phyloP scores from a whole-genome alignment of 106 monocot species.

The Dactylorhiza incarnata region DNA sequence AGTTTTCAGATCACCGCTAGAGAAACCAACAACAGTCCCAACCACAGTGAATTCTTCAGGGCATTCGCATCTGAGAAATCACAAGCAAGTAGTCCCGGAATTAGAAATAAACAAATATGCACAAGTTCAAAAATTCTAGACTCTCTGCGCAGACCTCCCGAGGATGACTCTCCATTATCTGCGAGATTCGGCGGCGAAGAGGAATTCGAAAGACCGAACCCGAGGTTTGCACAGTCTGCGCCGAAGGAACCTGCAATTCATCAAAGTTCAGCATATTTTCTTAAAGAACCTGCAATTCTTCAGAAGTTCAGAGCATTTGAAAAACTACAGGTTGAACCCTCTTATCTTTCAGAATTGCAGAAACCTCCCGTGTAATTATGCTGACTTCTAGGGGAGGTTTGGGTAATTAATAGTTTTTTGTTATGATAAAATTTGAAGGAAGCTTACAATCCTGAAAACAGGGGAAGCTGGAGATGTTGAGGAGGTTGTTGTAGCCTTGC shows the following conservation, averaged over 20 bases:
- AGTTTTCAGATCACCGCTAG: neutral
- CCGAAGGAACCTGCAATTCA: constrained; percentile 19
- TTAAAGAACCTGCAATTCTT: neutral
- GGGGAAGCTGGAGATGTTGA: constrained; percentile 18
- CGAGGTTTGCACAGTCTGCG: constrained; percentile 15
- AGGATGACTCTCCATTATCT: neutral
- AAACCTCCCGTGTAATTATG: too few relatives aligned
- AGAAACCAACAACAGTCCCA: neutral
- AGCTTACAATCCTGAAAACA: constrained; percentile 15
- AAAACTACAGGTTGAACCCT: too few relatives aligned
- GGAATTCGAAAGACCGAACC: constrained; percentile 11
- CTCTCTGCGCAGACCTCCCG: neutral
- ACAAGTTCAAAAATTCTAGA: too few relatives aligned
- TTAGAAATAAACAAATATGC: neutral
- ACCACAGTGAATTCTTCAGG: neutral
- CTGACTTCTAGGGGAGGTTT: too few relatives aligned
- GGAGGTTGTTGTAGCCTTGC: constrained; percentile 12
- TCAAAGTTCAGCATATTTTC: neutral
- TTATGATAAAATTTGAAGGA: neutral
- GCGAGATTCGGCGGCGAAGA: neutral
- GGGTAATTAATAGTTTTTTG: neutral
- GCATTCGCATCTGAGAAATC: neutral
- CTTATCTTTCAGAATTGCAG: too few relatives aligned
- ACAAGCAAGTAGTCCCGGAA: neutral
- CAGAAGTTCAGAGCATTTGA: neutral